Conservation (phyloP, 106 monocot genomes). For the Dendrobium nobile region DNA sequence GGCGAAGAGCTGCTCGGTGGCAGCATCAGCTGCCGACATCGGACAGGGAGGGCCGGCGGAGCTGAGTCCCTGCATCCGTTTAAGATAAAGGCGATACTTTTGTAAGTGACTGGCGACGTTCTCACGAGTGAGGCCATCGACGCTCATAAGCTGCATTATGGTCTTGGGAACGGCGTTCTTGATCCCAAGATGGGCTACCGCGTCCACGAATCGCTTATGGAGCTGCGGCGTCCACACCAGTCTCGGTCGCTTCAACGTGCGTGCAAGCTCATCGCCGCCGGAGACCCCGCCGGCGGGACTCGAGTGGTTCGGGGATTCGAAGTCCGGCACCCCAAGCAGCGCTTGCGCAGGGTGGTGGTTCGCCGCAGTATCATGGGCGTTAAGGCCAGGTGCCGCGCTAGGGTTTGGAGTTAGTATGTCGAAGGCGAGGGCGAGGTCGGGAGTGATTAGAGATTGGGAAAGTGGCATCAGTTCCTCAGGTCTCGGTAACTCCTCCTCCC, state of each 20-base stretch:
- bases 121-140: slow-evolving; percentile 48
- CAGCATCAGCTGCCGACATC: slow-evolving; percentile 14
- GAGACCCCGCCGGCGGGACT: not conserved
- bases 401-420: slow-evolving; percentile 17
- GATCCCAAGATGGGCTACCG: slow-evolving; percentile 42
- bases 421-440: slow-evolving; percentile 39
- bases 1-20: slow-evolving; percentile 44
- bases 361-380: not conserved
- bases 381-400: not conserved
- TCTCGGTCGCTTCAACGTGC: slow-evolving; percentile 37
- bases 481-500: slow-evolving; percentile 40
- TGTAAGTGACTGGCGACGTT: slow-evolving; percentile 62
- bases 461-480: slow-evolving; percentile 50
- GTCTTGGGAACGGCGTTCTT: slow-evolving; percentile 59
- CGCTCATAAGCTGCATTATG: slow-evolving; percentile 57
- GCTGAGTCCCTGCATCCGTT: slow-evolving; percentile 16
- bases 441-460: slow-evolving; percentile 44
- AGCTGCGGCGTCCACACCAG: slow-evolving; percentile 61
- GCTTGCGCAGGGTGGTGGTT: not conserved
- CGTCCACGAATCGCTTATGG: slow-evolving; percentile 52
- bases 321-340: not conserved
- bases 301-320: not conserved
- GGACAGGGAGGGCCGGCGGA: not conserved
- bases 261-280: slow-evolving; percentile 26
- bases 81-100: slow-evolving; percentile 48